Evolutionary conservation across 2,329 filamentous ascomycete genomes (phyloP).

Genomic region (Aspergillus persii): DNA sequence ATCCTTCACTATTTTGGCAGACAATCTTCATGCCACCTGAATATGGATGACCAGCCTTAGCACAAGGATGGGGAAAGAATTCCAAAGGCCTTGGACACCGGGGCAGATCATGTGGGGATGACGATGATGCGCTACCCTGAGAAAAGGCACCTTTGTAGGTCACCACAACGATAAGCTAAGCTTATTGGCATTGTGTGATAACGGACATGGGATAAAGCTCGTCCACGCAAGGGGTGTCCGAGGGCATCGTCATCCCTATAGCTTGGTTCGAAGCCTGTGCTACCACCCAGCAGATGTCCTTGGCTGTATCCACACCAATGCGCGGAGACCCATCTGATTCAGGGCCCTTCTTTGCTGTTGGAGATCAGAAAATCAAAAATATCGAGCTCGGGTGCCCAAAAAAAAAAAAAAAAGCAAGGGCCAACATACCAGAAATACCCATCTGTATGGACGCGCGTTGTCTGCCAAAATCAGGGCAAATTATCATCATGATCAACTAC

Average conservation of each 20-base stretch:
- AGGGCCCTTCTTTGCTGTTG: background rate
- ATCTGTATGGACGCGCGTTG: conserved; percentile 14
- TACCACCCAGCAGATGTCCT: conserved; percentile 1
- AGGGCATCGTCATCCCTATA: background rate
- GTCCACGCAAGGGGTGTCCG: conserved; percentile 7
- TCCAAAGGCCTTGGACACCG: background rate
- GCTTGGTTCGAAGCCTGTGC: conserved; percentile 6
- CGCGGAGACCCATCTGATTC: background rate
- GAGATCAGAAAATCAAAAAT: background rate
- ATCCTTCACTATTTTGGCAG: background rate
- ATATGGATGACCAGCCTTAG: background rate
- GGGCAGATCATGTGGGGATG: conserved; percentile 7
- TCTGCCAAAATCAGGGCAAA: conserved; percentile 2
- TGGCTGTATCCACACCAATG: conserved; percentile 8
- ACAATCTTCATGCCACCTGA: background rate
- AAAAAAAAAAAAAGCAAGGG: conserved; percentile 7
- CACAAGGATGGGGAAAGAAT: background rate
- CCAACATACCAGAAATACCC: conserved; percentile 14
- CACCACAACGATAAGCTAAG: conserved; percentile 1
- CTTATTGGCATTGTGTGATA: conserved; percentile 2
- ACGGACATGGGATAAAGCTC: background rate
- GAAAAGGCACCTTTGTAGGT: conserved; percentile 1
- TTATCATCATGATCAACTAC: conserved; percentile 6
- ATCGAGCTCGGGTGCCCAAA: background rate
- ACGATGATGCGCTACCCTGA: conserved; percentile 2